A percentile compares a stretch with the other conserved stretches of the same genome.
Evolutionary conservation across 1,284 basidiomycete species (phyloP).

Genomic region (Hymenochaete sp.): DNA sequence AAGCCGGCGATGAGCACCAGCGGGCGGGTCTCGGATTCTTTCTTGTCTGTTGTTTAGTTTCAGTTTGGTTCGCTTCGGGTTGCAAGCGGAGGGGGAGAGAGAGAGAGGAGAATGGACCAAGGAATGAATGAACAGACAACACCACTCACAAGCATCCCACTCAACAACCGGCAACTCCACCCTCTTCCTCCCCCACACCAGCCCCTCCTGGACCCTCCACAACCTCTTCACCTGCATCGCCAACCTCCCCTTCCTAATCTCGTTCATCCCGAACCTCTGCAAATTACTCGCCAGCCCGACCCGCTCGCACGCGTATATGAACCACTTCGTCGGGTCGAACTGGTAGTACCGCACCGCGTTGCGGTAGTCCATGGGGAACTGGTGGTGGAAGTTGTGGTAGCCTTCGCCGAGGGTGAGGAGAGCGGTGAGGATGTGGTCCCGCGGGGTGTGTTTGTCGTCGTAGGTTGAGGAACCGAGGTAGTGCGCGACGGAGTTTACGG

Average conservation of each 20-base stretch:
- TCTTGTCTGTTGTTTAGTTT: conserved; percentile 48
- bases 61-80: conserved; percentile 14
- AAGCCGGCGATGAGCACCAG: conserved; percentile 76
- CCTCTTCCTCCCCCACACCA: conserved; percentile 60
- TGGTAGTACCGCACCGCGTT: conserved; percentile 69
- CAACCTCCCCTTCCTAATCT: conserved; percentile 73
- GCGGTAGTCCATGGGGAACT: conserved; percentile 81
- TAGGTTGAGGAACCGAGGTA: conserved; percentile 79
- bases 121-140: no score
- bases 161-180: conserved; percentile 68
- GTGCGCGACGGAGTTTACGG: conserved; percentile 87
- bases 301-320: conserved; percentile 59
- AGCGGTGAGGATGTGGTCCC: conserved; percentile 81
- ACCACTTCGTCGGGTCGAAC: conserved; percentile 73
- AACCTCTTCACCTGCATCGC: conserved; percentile 79
- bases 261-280: conserved; percentile 78
- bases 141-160: conserved; percentile 69
- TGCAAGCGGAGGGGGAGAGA: not conserved
- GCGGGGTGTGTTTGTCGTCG: conserved; percentile 76
- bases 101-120: conserved; percentile 12
- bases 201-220: conserved; percentile 51
- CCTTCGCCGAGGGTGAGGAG: conserved; percentile 86
- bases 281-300: conserved; percentile 73
- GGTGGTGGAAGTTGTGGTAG: conserved; percentile 90
- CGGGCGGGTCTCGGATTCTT: conserved; percentile 54